Evolutionary conservation across 495 filamentous ascomycete genomes (phyloP), one percentile per base, ranked within the genome.

Genomic region (Penicillium canariense): DNA sequence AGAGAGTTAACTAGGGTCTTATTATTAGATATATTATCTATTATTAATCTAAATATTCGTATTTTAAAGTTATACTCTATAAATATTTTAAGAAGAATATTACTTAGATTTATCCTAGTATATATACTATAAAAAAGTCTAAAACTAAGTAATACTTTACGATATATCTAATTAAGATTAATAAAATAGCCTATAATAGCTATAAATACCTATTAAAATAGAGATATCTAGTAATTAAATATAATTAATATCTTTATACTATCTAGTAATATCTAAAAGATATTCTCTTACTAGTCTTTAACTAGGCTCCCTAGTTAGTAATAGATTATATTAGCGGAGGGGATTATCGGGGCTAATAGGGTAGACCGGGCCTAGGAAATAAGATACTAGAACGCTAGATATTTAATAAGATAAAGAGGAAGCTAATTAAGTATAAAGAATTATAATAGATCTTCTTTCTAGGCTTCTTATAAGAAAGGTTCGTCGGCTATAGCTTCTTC

Each of bases 81-180:
- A 5, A 62, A 31, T 0, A 27, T 51, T 36, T 55, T 0, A 14
- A 58, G 14, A 34, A 58, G 14, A 5, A 57, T 15, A 30, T 20
- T 55, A 35, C 52, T 52, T 44, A 60, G 27, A 20, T 51, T 55
- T 26, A 38, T 20, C 48, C 40, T 12, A 50, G 36, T 49, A 30
- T 56, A 18, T 11, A 26, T 4, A 26, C 36, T 23, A 38, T 51
- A 34, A 53, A 61, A 28, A 30, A 44, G 49, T 28, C 54, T 50
- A 55, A 60, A 56, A 9, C 48, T 22, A 49, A 60, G 52, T 36
- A 52, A 22, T 12, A 61, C 44, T 30, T 61, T 39, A 23, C 49
- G 32, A 20, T 56, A 60, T n/a, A 50, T 39, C 54, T 3, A 55
- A 30, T 50, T 26, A 30, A n/a, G 15, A 30, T 50, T n/a, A 28